Conservation (phyloP, 306 rosid genomes). For the Abrus precatorius region DNA sequence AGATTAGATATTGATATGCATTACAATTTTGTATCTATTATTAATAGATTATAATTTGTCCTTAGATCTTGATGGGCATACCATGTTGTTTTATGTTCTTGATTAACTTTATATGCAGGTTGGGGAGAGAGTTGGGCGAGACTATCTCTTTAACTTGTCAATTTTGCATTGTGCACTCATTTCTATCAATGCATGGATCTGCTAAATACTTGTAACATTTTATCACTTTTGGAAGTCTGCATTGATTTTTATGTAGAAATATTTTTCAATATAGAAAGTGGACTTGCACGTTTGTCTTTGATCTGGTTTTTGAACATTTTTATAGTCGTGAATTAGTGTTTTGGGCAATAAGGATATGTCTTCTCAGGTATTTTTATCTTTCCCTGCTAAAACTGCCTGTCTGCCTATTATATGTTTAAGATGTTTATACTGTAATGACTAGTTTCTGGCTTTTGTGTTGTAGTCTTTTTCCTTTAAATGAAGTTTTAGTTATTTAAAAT, state of each 20-base stretch:
- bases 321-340: not conserved
- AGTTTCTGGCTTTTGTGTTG: constrained; percentile 24
- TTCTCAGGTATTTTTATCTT: constrained; percentile 7
- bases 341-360: constrained; percentile 31
- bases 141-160: not conserved
- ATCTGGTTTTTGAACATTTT: constrained; percentile 12
- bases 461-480: constrained; percentile 8
- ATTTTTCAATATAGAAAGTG: not conserved
- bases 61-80: constrained; percentile 8
- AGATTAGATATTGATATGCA: not conserved
- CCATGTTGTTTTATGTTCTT: constrained; percentile 7
- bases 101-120: not conserved
- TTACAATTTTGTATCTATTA: not conserved
- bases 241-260: constrained; percentile 21
- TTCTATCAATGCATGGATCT: constrained; percentile 33
- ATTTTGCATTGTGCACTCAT: not conserved
- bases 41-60: not conserved
- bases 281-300: not conserved
- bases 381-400: constrained; percentile 24
- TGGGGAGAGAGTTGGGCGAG: constrained; percentile 8
- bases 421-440: constrained; percentile 23
- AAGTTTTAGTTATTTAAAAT: constrained; percentile 39
- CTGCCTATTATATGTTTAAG: constrained; percentile 25
- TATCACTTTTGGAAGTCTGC: constrained; percentile 33
- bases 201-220: constrained; percentile 31